phyloP scores from a whole-genome alignment of 192 early-diverging fungal species.

The Rhizoclosmatium sp. region DNA sequence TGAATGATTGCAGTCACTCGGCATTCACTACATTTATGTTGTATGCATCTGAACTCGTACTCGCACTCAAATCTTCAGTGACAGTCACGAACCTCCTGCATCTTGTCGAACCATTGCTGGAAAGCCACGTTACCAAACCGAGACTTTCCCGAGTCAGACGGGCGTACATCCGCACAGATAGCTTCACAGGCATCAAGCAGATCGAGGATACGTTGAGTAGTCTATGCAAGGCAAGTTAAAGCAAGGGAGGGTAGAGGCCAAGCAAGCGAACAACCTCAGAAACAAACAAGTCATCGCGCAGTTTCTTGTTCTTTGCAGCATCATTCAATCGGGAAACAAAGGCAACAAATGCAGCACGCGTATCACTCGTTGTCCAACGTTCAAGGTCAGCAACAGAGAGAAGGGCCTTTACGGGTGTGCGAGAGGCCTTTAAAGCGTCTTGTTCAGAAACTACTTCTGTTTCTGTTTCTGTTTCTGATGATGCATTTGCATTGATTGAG shows the following conservation, averaged over 20 bases:
- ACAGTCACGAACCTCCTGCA: conserved; percentile 61
- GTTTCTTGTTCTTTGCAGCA: conserved; percentile 66
- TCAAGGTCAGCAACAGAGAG: conserved; percentile 87
- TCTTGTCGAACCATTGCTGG: conserved; percentile 83
- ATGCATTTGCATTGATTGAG: conserved; percentile 39
- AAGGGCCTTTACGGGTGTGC: conserved; percentile 59
- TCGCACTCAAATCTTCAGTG: too few species aligned
- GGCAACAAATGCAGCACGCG: conserved; percentile 68
- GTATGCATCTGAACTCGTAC: too few species aligned
- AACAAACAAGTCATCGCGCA: conserved; percentile 39
- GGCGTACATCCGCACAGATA: conserved; percentile 70
- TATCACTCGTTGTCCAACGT: conserved; percentile 71
- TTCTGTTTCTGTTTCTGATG: neutral
- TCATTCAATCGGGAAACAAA: conserved; percentile 80
- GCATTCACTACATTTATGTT: neutral
- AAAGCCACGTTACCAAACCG: conserved; percentile 98
- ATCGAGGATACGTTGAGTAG: conserved; percentile 52
- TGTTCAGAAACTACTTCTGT: neutral
- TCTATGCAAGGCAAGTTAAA: conserved; percentile 3
- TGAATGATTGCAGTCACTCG: too few species aligned
- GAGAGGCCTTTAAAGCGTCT: conserved; percentile 1
- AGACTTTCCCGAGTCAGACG: conserved; percentile 76
- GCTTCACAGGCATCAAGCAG: conserved; percentile 72
- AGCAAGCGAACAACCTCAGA: conserved; percentile 20
- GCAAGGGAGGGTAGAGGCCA: neutral